These are phyloP conservation scores for Taxillus chinensis DNA, from an alignment of 164 flowering plant genomes.

Conservation along the genomic window DNA sequence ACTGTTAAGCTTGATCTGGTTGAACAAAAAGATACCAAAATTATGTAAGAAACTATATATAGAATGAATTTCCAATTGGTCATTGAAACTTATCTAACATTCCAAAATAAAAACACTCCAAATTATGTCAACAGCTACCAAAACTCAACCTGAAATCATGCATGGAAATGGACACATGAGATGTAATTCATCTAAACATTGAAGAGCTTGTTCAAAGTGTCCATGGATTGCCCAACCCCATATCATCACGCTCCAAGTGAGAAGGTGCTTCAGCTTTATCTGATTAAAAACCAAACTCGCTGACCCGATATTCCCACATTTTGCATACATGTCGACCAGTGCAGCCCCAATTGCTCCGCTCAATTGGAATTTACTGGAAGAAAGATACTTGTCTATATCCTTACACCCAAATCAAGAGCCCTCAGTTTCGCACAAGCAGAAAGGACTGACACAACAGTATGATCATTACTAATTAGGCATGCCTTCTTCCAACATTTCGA, in stretches of 20 bases:
- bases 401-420: conserved; percentile 32
- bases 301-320: conserved; percentile 22
- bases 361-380: conserved; percentile 17
- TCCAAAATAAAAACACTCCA: too few relatives aligned
- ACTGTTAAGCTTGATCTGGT: too few relatives aligned
- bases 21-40: too few relatives aligned
- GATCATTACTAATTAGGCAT: conserved; percentile 39
- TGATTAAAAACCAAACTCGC: conserved; percentile 26
- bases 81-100: too few relatives aligned
- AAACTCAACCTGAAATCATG: too few relatives aligned
- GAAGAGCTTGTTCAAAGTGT: conserved; percentile 28
- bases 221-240: conserved; percentile 54
- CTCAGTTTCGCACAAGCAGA: conserved; percentile 41
- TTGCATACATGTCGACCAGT: conserved; percentile 20
- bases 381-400: conserved; percentile 29
- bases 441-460: conserved; percentile 30
- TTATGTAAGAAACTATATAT: too few relatives aligned
- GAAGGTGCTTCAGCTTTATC: conserved; percentile 29
- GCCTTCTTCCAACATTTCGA: conserved; percentile 31
- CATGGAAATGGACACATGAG: too few relatives aligned
- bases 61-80: too few relatives aligned
- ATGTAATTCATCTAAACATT: conserved; percentile 26
- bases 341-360: conserved; percentile 16
- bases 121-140: too few relatives aligned
- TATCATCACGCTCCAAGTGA: conserved; percentile 48